Conservation (phyloP, 1,139 yeast genomes). For the Saccharomyces hybrid region DNA sequence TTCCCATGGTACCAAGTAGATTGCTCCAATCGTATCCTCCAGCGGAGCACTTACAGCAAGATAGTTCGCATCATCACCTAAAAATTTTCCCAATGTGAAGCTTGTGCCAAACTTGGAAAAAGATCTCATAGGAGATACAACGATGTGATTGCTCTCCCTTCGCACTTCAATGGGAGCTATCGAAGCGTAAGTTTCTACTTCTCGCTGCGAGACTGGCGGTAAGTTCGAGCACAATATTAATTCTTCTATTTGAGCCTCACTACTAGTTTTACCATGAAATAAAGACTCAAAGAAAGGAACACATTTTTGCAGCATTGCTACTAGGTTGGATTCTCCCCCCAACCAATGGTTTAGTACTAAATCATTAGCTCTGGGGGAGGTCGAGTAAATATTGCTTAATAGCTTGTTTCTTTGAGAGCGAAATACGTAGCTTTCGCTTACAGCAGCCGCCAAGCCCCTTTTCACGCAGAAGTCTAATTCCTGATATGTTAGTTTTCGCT, state of each 20-base stretch:
- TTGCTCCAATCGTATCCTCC: constrained; percentile 38
- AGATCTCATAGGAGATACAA: constrained; percentile 27
- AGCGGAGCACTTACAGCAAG: constrained; percentile 45
- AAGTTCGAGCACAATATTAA: constrained; percentile 12
- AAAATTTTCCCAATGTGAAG: constrained; percentile 36
- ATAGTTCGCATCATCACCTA: constrained; percentile 32
- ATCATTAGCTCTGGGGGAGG: constrained; percentile 19
- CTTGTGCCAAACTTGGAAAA: constrained; percentile 40
- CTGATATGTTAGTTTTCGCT: constrained; percentile 10
- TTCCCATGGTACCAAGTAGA: constrained; percentile 36
- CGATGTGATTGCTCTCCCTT: neutral
- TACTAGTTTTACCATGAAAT: constrained; percentile 6
- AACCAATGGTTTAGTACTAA: constrained; percentile 19
- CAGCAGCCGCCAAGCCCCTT: constrained; percentile 41
- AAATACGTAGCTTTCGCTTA: constrained; percentile 15
- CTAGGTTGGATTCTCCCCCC: constrained; percentile 21
- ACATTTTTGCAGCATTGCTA: constrained; percentile 16
- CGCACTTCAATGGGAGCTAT: neutral
- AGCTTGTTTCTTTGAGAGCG: constrained; percentile 9
- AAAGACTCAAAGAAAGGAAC: constrained; percentile 10
- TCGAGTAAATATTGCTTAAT: constrained; percentile 11
- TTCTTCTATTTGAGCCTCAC: constrained; percentile 6
- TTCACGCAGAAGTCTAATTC: constrained; percentile 40
- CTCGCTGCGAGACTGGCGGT: constrained; percentile 8
- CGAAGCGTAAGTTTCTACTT: neutral